Evolutionary conservation across 164 flowering plant species (phyloP).

Genomic region (grape (Vitis vinifera)): ASM3070453v1 NC_081812.1:18828001-18828500

Average conservation of each 20-base stretch:
- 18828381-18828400: too few species aligned
- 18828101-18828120: neutral
- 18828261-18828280: neutral
- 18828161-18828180: neutral
- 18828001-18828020: constrained; percentile 81
- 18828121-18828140: neutral
- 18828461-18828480: too few species aligned
- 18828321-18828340: neutral
- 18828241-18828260: too few species aligned
- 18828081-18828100: neutral
- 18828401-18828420: too few species aligned
- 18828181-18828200: neutral
- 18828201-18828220: too few species aligned
- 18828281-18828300: neutral
- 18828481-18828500: neutral
- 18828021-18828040: constrained; percentile 50
- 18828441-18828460: too few species aligned
- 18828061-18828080: neutral
- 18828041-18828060: neutral
- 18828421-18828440: too few species aligned
- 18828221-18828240: neutral
- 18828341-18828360: too few species aligned
- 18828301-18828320: neutral
- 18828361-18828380: too few species aligned
- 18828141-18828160: neutral